These are phyloP conservation scores for Chaetomium tenue DNA, from an alignment of 495 filamentous ascomycete genomes.

Conservation along the genomic window DNA sequence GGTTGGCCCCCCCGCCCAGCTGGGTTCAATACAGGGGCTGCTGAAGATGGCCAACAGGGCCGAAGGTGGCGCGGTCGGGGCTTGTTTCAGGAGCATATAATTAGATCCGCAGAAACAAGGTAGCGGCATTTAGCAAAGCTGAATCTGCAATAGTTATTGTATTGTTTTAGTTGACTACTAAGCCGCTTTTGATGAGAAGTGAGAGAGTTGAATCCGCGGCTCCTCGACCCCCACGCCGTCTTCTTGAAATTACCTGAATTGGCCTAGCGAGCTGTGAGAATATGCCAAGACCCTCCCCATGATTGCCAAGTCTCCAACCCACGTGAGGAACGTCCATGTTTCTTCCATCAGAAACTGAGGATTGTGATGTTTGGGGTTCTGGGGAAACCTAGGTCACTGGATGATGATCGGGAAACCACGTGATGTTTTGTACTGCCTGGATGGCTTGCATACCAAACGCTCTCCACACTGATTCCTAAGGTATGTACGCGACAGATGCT, in stretches of 20 bases:
- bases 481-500: too few relatives aligned
- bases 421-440: too few relatives aligned
- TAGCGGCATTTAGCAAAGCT: not conserved
- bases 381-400: too few relatives aligned
- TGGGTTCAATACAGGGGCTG: not conserved
- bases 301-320: too few relatives aligned
- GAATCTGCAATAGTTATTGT: not conserved
- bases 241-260: not conserved
- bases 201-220: not conserved
- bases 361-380: too few relatives aligned
- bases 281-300: not conserved
- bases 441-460: too few relatives aligned
- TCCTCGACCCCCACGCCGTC: too few relatives aligned
- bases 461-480: too few relatives aligned
- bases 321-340: too few relatives aligned
- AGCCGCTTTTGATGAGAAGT: not conserved
- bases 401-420: too few relatives aligned
- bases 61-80: conserved; percentile 4
- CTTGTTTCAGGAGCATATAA: conserved; percentile 5
- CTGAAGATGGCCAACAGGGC: not conserved
- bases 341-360: too few relatives aligned
- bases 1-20: not conserved
- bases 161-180: not conserved
- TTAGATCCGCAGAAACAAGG: not conserved
- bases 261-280: not conserved